A percentile compares a stretch with the other conserved stretches of the same genome.
These are phyloP conservation scores for Catenaria anguillulae DNA, from an alignment of 371 early-diverging fungal genomes.

Conservation along the genomic window DNA sequence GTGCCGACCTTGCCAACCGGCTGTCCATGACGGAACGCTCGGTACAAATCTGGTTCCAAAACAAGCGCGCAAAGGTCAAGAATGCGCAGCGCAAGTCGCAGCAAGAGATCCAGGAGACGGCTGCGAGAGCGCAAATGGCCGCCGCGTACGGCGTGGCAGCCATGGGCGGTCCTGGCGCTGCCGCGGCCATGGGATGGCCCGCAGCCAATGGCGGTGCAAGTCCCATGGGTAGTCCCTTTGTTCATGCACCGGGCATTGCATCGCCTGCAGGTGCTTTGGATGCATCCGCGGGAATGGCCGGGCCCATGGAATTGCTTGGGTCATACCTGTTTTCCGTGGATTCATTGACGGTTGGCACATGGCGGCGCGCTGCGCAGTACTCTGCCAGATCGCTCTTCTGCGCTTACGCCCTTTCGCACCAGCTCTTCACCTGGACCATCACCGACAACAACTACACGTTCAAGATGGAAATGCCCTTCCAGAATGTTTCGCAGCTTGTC, in stretches of 20 bases:
- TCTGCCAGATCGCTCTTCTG: background rate
- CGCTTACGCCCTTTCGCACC: constrained; percentile 28
- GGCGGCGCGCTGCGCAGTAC: constrained; percentile 44
- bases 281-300: constrained; percentile 7
- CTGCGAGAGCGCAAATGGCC: background rate
- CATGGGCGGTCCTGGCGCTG: no score
- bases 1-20: constrained; percentile 28
- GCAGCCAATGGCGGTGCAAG: no score
- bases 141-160: no score
- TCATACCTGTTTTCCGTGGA: constrained; percentile 22
- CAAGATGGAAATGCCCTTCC: constrained; percentile 52
- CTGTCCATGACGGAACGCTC: constrained; percentile 45
- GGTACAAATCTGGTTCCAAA: constrained; percentile 99
- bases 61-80: constrained; percentile 88
- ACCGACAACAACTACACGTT: constrained; percentile 48
- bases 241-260: no score
- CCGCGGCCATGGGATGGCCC: no score
- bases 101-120: constrained; percentile 19
- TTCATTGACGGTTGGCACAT: constrained; percentile 51
- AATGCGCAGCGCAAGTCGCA: constrained; percentile 40
- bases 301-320: constrained; percentile 15
- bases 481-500: constrained; percentile 38
- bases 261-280: background rate
- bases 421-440: constrained; percentile 55
- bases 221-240: no score